Evolutionary conservation across 2,329 filamentous ascomycete species (phyloP), one percentile per base, ranked within the genome.

Genomic region (Huntiella omanensis): DNA sequence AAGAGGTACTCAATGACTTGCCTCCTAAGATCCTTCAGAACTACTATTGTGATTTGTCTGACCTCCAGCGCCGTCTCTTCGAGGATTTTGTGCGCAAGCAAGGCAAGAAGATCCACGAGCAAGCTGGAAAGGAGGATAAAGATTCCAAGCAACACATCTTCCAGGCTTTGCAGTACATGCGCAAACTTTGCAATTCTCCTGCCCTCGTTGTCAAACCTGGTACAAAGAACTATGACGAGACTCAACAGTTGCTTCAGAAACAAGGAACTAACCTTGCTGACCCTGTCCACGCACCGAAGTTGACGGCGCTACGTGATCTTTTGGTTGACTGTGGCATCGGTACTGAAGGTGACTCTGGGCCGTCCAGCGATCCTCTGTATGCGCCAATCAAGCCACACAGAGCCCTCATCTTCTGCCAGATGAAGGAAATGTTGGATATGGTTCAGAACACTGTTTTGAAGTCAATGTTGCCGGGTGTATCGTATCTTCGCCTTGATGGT

Each of bases 401-500:
- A 39, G 92, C 91, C 0, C 74, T 98, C 22, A 82, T 98, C 54
- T 98, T 98, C 69, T 98, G 91, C 57, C 91, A 98, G 60, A 95
- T 98, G 85, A 98, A 98, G 64, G 91, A 98, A 61, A 98, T 98
- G 92, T 71, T 98, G 17, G 91, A 98, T 61, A 96, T 98, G 75
- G 92, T 98, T 2, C 87, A 96, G 59, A 85, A 82, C 55, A 87
- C 88, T 49, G 91, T 98, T 1, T 66, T 98, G 35, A 85, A 84
- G 60, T 81, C 82, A 56, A 71, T 96, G 63, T 71, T 98, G n/a
- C 91, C 91, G 1, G 83, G 80, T 0, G 87, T 95, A 4, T 91
- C 92, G 34, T 95, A 81, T 58, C 74, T 96, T 49, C 83, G 92
- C n/a, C 75, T 98, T 33, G 92, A 98, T 55, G 91, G 91, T 32